Base-by-base conservation (phyloP, 1,284 basidiomycete species). In the Rhodotorula sp. region DNA sequence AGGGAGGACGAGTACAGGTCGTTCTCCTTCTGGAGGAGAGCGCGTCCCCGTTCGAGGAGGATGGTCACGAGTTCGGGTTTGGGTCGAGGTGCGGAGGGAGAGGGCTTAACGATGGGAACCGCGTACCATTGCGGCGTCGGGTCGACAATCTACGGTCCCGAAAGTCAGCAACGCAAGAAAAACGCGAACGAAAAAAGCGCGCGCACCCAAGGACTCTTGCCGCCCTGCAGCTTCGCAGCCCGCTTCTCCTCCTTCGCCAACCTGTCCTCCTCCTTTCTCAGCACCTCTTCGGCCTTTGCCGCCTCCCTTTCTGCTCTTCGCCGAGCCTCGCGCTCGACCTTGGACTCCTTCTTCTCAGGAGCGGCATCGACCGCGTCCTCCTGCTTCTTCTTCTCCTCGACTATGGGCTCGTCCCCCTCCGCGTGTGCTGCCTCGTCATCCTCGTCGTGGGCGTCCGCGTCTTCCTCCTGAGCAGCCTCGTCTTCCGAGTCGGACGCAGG, bases 111-210 rank as follows among this genome's bases (percentile, higher is more conserved):
- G 20, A 85, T 75, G 17, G 82, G 79, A 9, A 71, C 64, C 34
- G 81, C 79, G 77, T 89, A 87, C 89, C 89, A 90, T 60, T 85
- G 83, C 2, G 88, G 82, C 13, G 82, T 82, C 0, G 87, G 85
- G 29, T 84, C 81, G 62, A 87, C 79, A 47, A 86, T 67, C 80
- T 81, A 55, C 19, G 2, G 9, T 4, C 8, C 4, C 13, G 20
- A 27, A 5, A 24, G 34, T 46, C 4, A 48, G 34, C 29, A 30
- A 10, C 2, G 47, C 2, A 24, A 7, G 20, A 10, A 1, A 4
- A 7, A 8, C 1, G 19, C 27, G n/a, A 2, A 49, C 6, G 34
- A 19, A n/a, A 30, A 39, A 27, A 59, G n/a, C 15, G 3, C 10
- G 53, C 71, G 47, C 20, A 75, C 74, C 74, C 74, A 75, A 13